Evolutionary conservation across 306 rosid species (phyloP), one percentile per base, ranked within the genome.

Genomic region (peach (Prunus persica)): DNA sequence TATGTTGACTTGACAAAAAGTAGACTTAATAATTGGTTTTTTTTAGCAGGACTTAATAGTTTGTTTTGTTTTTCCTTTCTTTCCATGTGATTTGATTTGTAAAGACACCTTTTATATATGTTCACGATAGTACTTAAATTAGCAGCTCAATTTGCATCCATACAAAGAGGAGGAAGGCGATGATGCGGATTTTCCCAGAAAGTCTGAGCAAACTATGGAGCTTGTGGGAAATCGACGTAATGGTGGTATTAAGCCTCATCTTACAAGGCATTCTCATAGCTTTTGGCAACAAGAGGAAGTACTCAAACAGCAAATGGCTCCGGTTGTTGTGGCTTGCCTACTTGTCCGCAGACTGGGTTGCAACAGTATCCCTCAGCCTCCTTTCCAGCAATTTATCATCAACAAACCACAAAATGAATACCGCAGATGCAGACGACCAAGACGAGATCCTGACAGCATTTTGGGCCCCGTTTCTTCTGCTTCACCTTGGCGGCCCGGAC

Each of bases 401-500:
- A 62, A 6, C 20, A 62, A 15, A 58, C 15, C 3, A 58, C 6
- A 1, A 22, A 0, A 5, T 2, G 0, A 41, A 73, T n/a, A 28
- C 45, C 6, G 0, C 1, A 4, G 18, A 78, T 5, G 47, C 75
- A 34, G 63, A 41, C 61, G 18, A 76, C 9, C 51, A 76, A 41
- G 65, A 34, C 64, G 51, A 69, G 11, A 8, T 34, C 2, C 51
- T 83, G 1, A 67, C 30, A 75, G 85, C 85, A 0, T 67, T 34
- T 11, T 87, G 88, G 86, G 84, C 83, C 4, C 83, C 90, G 24
- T 81, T 84, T 75, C 84, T 87, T 27, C 84, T 84, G 7, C 65
- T 84, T 38, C 86, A 81, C 65, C 88, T 87, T 3, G 86, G 90
- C 18, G 84, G 87, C 5, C 87, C 86, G 3, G 87, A 87, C 64